Base-by-base conservation (phyloP, 2,329 filamentous ascomycete genomes). In the Xylaria sp. region DNA sequence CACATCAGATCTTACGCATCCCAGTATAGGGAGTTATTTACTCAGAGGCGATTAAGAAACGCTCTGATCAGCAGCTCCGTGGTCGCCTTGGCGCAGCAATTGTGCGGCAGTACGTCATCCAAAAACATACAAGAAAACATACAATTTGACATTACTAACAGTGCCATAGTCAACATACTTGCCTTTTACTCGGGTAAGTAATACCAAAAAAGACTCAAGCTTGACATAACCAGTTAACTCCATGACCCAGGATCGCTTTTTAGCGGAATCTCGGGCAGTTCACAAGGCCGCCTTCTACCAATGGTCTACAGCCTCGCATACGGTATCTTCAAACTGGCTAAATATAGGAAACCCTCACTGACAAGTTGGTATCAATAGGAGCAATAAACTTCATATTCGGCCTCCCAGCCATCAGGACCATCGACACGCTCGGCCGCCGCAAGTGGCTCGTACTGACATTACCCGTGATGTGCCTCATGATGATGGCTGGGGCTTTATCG, bases 161-260 rank as follows among this genome's bases (percentile, higher is more conserved):
- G 55, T 26, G 13, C 43, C 18, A 50, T 22, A 73, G 68, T 73
- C 50, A 77, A 76, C 17, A 66, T 78, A 0, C 65, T 77, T 3
- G 75, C 76, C 0, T 78, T 79, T 46, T 78, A 79, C 56, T 77
- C 74, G 0, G 71, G 74, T 71, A 66, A 52, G 21, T 9, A 40
- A 9, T 8, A 8, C 19, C 16, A 5, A 26, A n/a, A 26, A 17
- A 13, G 8, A n/a, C 13, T 22, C 11, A 19, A 42, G 8, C 5
- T 5, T 26, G 17, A 22, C n/a, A 29, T 45, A 7, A 53, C 24
- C 41, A 40, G 51, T 19, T 13, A 16, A 46, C 8, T 2, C 11
- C 44, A 4, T 26, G 6, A n/a, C 22, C 22, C n/a, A 57, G 54
- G 55, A 3, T 48, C 52, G 11, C 42, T 63, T 7, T 62, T 61